phyloP scores from a whole-genome alignment of 257 asterid species.

The Solanum gracilifrons region DNA sequence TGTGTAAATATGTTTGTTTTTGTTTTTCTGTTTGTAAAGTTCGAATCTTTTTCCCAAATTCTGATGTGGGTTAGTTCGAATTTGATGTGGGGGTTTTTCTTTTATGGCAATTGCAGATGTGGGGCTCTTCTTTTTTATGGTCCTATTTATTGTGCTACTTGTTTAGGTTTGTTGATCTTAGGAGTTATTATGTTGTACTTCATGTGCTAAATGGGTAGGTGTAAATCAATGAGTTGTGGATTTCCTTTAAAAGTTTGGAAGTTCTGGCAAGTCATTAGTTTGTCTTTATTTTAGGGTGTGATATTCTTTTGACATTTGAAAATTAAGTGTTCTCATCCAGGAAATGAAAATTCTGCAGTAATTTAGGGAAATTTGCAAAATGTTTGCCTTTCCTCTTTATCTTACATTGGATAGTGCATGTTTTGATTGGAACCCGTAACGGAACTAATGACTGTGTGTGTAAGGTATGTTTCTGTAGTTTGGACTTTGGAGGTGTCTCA shows the following conservation, averaged over 20 bases:
- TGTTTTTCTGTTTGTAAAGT: background rate
- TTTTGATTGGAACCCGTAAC: background rate
- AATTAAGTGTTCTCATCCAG: background rate
- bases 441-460: background rate
- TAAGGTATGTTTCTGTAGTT: background rate
- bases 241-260: background rate
- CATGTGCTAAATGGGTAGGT: background rate
- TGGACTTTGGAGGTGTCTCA: background rate
- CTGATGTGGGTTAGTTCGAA: background rate
- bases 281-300: background rate
- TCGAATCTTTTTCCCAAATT: slow-evolving; percentile 10
- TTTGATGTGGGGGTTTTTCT: slow-evolving; percentile 6
- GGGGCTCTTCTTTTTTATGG: background rate
- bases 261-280: background rate
- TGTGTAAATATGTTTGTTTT: background rate
- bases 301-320: background rate
- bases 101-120: background rate
- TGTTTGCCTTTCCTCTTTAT: background rate
- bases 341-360: background rate
- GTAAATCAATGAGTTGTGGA: background rate
- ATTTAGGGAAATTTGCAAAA: background rate
- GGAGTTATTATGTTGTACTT: background rate
- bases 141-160: background rate
- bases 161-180: background rate
- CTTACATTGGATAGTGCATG: background rate